Evolutionary conservation across 768 basidiomycete species (phyloP).

Genomic region (Pisolithus albus): DNA sequence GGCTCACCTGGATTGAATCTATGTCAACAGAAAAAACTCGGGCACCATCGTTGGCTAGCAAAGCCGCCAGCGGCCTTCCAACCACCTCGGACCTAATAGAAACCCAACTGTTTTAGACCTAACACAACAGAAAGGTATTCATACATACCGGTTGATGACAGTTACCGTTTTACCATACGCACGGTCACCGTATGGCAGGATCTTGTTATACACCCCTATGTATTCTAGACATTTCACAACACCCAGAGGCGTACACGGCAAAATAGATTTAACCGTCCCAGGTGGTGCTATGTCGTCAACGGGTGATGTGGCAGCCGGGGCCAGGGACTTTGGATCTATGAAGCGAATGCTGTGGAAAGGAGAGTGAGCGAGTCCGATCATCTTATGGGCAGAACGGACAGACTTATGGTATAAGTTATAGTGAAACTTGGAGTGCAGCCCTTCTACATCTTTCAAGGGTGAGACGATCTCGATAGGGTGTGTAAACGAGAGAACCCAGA

Average conservation of each 20-base stretch:
- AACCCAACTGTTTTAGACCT: slow-evolving; percentile 1
- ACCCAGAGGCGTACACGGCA: slow-evolving; percentile 95
- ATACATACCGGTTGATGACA: slow-evolving; percentile 80
- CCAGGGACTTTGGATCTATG: slow-evolving; percentile 71
- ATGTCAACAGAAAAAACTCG: slow-evolving; percentile 94
- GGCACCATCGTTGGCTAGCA: slow-evolving; percentile 94
- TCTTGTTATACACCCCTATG: slow-evolving; percentile 86
- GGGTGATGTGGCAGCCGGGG: slow-evolving; percentile 33
- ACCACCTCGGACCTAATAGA: slow-evolving; percentile 86
- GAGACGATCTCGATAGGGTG: slow-evolving; percentile 64
- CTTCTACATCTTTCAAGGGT: slow-evolving; percentile 96
- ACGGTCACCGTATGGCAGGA: slow-evolving; percentile 90
- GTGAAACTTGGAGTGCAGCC: slow-evolving; percentile 92
- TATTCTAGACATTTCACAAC: slow-evolving; percentile 93
- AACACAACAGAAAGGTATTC: background rate
- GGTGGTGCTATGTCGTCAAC: slow-evolving; percentile 62
- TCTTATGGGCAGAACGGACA: slow-evolving; percentile 12
- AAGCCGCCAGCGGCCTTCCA: slow-evolving; percentile 90
- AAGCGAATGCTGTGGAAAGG: slow-evolving; percentile 71
- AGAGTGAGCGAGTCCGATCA: background rate
- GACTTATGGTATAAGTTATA: slow-evolving; percentile 95
- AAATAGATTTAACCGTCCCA: slow-evolving; percentile 90
- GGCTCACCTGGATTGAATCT: slow-evolving; percentile 74
- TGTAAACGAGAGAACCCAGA: slow-evolving; percentile 1
- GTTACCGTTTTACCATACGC: slow-evolving; percentile 91